phyloP scores from a whole-genome alignment of 768 basidiomycete species.

The Mycena capillaripes region DNA sequence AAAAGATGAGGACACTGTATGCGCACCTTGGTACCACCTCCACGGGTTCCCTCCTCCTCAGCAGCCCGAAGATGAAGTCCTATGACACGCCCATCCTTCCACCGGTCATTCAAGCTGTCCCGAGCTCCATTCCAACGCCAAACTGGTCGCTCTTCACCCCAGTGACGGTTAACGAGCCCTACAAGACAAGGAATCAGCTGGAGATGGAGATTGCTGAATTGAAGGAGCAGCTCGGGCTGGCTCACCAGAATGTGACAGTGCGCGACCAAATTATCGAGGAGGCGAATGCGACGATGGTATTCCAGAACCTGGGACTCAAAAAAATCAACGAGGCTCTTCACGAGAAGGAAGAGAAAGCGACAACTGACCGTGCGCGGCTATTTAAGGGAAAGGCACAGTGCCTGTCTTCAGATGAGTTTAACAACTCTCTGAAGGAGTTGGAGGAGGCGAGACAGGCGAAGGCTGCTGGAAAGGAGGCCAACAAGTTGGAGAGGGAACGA shows the following conservation, averaged over 20 bases:
- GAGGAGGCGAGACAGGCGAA: no score
- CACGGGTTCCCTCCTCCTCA: constrained; percentile 6
- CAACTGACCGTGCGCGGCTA: not conserved
- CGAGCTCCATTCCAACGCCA: not conserved
- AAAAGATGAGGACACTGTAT: constrained; percentile 15
- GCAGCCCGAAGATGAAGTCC: constrained; percentile 14
- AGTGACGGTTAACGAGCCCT: not conserved
- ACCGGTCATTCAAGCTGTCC: not conserved
- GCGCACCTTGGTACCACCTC: constrained; percentile 13
- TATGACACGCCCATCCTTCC: constrained; percentile 6
- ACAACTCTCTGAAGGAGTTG: no score
- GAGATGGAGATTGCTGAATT: not conserved
- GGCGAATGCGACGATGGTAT: constrained; percentile 32
- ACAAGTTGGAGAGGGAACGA: no score
- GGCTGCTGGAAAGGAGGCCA: no score
- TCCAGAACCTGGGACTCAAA: constrained; percentile 32
- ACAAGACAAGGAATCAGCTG: constrained; percentile 1
- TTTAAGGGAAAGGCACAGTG: no score
- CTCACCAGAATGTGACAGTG: constrained; percentile 3
- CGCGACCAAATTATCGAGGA: constrained; percentile 31
- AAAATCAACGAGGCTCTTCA: constrained; percentile 17
- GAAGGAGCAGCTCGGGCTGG: not conserved
- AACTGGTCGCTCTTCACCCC: constrained; percentile 1
- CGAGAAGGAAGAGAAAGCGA: constrained; percentile 29
- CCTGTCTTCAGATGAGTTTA: no score